A percentile compares a stretch with the other conserved stretches of the same genome.
phyloP scores from a whole-genome alignment of 371 early-diverging fungal species.

The Mucor ambiguus region DNA sequence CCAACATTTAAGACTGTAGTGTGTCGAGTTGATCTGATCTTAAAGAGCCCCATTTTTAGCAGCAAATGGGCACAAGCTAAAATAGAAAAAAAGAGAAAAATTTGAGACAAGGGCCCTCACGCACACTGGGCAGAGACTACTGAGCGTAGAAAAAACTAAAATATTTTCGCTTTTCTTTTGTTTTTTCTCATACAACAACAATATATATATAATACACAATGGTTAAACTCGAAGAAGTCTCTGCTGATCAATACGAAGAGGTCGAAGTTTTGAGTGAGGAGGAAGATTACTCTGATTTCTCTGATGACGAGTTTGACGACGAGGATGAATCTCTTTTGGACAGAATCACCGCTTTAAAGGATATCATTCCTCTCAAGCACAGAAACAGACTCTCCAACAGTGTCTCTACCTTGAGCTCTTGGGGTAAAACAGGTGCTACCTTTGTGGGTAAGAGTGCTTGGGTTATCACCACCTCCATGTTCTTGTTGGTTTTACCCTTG shows the following conservation, averaged over 20 bases:
- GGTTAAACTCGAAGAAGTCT: slow-evolving; percentile 60
- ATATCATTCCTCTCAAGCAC: slow-evolving; percentile 73
- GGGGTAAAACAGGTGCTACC: slow-evolving; percentile 59
- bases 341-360: slow-evolving; percentile 74
- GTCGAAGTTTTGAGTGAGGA: slow-evolving; percentile 49
- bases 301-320: slow-evolving; percentile 57
- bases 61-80: slow-evolving; percentile 1
- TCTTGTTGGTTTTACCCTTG: slow-evolving; percentile 75
- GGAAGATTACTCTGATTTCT: slow-evolving; percentile 60
- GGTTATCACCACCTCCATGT: slow-evolving; percentile 80
- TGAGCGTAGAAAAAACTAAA: slow-evolving; percentile 1
- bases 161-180: slow-evolving; percentile 18
- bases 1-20: neutral
- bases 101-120: slow-evolving; percentile 20
- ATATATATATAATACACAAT: slow-evolving; percentile 27
- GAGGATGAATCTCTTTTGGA: slow-evolving; percentile 70
- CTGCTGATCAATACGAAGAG: slow-evolving; percentile 50
- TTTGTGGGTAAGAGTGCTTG: slow-evolving; percentile 78
- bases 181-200: slow-evolving; percentile 3
- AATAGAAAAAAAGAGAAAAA: slow-evolving; percentile 5
- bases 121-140: neutral
- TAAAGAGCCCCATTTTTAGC: neutral
- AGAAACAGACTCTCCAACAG: slow-evolving; percentile 60
- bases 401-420: slow-evolving; percentile 53
- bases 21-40: neutral